Base-by-base conservation (phyloP, 495 filamentous ascomycete species). In the Penicillium samsonianum region DNA sequence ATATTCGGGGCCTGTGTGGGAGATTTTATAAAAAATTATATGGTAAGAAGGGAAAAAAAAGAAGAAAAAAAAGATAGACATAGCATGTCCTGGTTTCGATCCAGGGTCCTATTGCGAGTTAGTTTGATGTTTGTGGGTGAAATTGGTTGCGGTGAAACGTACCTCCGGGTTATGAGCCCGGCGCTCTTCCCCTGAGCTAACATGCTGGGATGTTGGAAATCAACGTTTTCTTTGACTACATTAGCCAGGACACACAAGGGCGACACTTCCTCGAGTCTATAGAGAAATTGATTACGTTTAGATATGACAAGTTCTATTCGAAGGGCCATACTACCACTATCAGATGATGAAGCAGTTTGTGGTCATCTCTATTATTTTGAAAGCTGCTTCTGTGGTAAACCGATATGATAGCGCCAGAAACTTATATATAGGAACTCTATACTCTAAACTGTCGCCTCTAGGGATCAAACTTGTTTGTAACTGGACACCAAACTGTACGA, bases 111-210 rank as follows among this genome's bases (percentile, higher is more conserved):
- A 25, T 25, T 25, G 23, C 4, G 23, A 25, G 23, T 25, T 25
- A 25, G 23, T 25, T 25, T 25, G 23, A 4, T 25, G 23, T 25
- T 25, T 25, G 23, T 25, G 23, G 4, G 23, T 25, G 2, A 25
- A 25, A 25, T 25, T 25, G 23, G 23, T 2, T 25, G 2, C 23
- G 23, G 23, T 25, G 23, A 25, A 25, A 25, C 23, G 23, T 25
- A 12, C 44, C 43, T 45, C 43, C 43, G 43, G 43, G 43, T 45
- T 45, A 45, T 45, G 43, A 45, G 43, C 43, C 43, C 43, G 44
- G 44, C 44, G 44, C 44, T 46, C 44, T 46, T 46, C 44, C 44
- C 44, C 44, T 46, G 44, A 46, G 44, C 35, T 38, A 38, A 38
- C 35, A 38, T 38, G 35, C 35, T 38, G n/a, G 35, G n/a, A 38